A percentile compares a stretch with the other conserved stretches of the same genome.
Conservation (phyloP, 306 rosid species). For the Rosa rugosa region DNA sequence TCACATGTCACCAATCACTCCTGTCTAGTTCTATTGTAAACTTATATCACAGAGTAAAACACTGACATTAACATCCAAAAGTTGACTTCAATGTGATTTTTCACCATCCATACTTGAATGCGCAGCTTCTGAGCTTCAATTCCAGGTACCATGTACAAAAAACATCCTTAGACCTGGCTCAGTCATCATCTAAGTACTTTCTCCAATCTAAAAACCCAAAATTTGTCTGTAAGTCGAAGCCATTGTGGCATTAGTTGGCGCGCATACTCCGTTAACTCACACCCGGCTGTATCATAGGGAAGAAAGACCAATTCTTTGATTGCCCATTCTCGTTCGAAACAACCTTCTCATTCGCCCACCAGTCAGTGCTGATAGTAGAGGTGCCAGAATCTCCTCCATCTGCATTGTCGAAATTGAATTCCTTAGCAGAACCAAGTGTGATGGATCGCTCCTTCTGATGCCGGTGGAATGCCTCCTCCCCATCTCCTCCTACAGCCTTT, state of each 20-base stretch:
- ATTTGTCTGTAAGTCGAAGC: constrained; percentile 35
- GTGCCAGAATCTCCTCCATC: constrained; percentile 66
- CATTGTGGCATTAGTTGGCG: not conserved
- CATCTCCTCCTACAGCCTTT: constrained; percentile 31
- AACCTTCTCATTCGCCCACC: constrained; percentile 95
- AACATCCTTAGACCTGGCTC: constrained; percentile 20
- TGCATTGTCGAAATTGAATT: constrained; percentile 79
- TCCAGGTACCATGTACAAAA: constrained; percentile 19
- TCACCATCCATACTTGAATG: constrained; percentile 4
- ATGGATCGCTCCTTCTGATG: constrained; percentile 54
- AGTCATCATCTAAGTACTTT: constrained; percentile 1
- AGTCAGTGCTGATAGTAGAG: constrained; percentile 52
- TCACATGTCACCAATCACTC: constrained; percentile 3
- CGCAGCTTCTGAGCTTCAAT: constrained; percentile 12
- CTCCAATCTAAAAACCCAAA: constrained; percentile 1
- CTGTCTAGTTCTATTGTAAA: constrained; percentile 3
- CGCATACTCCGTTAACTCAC: constrained; percentile 41
- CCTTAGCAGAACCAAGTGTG: constrained; percentile 68
- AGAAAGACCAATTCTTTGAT: constrained; percentile 75
- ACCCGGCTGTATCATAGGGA: constrained; percentile 68
- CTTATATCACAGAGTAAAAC: not conserved
- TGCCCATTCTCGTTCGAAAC: constrained; percentile 48
- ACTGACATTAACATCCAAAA: constrained; percentile 7
- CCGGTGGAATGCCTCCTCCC: constrained; percentile 30
- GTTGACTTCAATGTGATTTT: constrained; percentile 5